Evolutionary conservation across 805 yeast genomes (phyloP).

Genomic region (Ogataea corticis): DNA sequence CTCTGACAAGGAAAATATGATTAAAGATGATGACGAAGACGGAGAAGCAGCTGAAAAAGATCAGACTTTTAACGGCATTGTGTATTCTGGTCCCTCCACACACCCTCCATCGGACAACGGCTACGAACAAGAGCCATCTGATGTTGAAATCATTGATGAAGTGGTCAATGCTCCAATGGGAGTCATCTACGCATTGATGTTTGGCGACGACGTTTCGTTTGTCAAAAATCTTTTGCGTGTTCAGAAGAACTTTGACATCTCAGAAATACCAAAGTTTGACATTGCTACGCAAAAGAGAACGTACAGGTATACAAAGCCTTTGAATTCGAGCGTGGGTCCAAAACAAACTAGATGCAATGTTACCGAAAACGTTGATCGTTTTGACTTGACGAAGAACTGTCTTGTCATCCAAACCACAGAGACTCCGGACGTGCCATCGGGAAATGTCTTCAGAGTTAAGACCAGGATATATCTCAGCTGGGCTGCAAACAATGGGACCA

Average conservation of each 20-base stretch:
- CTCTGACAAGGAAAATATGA: constrained; percentile 35
- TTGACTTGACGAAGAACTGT: constrained; percentile 48
- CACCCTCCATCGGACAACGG: constrained; percentile 39
- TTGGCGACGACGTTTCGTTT: constrained; percentile 57
- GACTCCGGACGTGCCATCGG: constrained; percentile 85
- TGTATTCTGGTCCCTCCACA: constrained; percentile 39
- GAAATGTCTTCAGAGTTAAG: constrained; percentile 61
- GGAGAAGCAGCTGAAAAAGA: constrained; percentile 24
- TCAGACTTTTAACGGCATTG: constrained; percentile 39
- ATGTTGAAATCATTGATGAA: constrained; percentile 56
- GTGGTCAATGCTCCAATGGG: constrained; percentile 65
- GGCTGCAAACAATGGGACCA: constrained; percentile 59
- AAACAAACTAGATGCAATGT: constrained; percentile 70
- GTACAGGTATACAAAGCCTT: constrained; percentile 62
- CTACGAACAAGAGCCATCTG: constrained; percentile 48
- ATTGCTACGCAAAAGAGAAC: constrained; percentile 40
- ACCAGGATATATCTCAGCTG: constrained; percentile 62
- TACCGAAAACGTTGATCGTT: constrained; percentile 55
- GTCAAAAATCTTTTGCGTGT: constrained; percentile 46
- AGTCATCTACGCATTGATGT: constrained; percentile 54
- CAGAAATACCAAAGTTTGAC: constrained; percentile 45
- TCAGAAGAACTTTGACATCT: constrained; percentile 66
- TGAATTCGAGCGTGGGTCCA: constrained; percentile 71
- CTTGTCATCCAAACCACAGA: constrained; percentile 57
- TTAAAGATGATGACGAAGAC: constrained; percentile 30